phyloP scores from a whole-genome alignment of 805 yeast genomes.

The Suhomyces prunicola region DNA sequence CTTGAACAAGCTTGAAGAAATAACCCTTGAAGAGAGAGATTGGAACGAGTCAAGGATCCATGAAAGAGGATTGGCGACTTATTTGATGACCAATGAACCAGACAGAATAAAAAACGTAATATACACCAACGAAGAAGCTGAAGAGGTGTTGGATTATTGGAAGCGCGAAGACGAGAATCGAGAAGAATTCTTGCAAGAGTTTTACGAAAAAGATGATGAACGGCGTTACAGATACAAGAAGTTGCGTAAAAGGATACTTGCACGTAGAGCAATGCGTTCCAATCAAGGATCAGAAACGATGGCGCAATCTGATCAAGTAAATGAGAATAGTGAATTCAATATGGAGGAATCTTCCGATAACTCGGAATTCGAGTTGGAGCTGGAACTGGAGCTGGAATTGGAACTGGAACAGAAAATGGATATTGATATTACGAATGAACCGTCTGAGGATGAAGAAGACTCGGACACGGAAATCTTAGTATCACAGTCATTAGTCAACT shows the following conservation, averaged over 20 bases:
- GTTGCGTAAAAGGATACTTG: neutral
- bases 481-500: slow-evolving; percentile 5
- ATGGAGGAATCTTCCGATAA: neutral
- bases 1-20: slow-evolving; percentile 2
- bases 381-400: neutral
- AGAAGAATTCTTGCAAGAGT: neutral
- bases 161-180: slow-evolving; percentile 2
- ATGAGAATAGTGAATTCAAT: neutral
- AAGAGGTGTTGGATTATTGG: slow-evolving; percentile 10
- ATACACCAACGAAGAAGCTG: slow-evolving; percentile 9
- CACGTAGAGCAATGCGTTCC: neutral
- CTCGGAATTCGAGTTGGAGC: neutral
- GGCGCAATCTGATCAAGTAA: neutral
- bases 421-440: neutral
- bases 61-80: slow-evolving; percentile 11
- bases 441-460: neutral
- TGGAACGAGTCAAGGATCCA: slow-evolving; percentile 9
- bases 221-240: neutral
- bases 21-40: slow-evolving; percentile 8
- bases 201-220: neutral
- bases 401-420: neutral
- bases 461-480: neutral
- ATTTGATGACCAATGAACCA: slow-evolving; percentile 3
- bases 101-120: neutral
- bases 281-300: neutral